phyloP scores from a whole-genome alignment of 441 rosid genomes.

The Erodium trifolium region DNA sequence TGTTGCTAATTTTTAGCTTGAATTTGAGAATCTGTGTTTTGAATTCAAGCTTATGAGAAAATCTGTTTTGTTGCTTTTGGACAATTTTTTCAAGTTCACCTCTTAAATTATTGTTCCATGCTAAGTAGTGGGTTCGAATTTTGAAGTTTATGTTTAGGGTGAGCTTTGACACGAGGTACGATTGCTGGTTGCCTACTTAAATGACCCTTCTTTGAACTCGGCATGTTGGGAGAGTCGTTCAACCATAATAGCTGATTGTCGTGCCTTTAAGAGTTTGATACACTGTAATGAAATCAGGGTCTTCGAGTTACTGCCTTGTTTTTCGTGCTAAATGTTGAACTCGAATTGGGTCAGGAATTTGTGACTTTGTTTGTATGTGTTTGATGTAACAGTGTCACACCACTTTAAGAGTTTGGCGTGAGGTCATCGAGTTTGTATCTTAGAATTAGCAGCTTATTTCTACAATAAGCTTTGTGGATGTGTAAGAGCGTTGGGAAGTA shows the following conservation, averaged over 20 bases:
- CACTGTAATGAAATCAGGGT: background rate
- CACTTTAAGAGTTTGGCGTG: background rate
- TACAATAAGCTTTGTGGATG: background rate
- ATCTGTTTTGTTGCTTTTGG: no score
- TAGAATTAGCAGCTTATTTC: background rate
- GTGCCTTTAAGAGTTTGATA: background rate
- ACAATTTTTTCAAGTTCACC: no score
- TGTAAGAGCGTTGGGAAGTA: background rate
- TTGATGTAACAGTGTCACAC: background rate
- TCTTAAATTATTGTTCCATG: no score
- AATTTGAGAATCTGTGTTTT: background rate
- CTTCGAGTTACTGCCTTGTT: background rate
- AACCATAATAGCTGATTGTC: no score
- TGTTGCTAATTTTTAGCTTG: background rate
- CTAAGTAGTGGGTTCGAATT: background rate
- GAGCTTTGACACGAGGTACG: background rate
- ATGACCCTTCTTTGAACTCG: background rate
- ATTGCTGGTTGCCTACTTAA: background rate
- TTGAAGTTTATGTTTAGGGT: background rate
- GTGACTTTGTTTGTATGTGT: background rate
- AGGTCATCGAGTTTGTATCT: background rate
- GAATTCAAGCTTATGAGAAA: no score
- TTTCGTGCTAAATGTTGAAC: background rate
- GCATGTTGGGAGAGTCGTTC: background rate
- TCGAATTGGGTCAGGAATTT: background rate